Evolutionary conservation across 1,139 yeast genomes (phyloP), one percentile per base, ranked within the genome.

Genomic region (Blastobotrys proliferans): DNA sequence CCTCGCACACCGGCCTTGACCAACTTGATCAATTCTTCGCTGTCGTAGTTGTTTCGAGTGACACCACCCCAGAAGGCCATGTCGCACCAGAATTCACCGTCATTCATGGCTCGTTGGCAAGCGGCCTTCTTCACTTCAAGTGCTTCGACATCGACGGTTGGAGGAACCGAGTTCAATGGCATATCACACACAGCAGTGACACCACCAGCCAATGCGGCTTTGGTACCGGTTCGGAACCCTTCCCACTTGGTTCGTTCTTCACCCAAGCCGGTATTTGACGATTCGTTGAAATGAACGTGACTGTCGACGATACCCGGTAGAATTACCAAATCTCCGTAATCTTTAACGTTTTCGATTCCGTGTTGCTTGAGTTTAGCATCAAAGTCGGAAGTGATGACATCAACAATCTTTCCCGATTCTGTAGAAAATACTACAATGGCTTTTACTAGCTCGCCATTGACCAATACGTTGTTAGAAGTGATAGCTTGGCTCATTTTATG

Each of bases 231-330:
- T 37, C 80, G 94, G 61, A 88, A 88, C 1, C 96, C 97, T 66
- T 88, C 97, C 96, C 96, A 88, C 49, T 85, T 94, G 0, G 95
- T 87, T 54, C 96, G 69, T 3, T 96, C 96, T n/a, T n/a, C n/a
- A n/a, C n/a, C n/a, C n/a, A n/a, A n/a, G n/a, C n/a, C n/a, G n/a
- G n/a, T n/a, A n/a, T n/a, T n/a, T n/a, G n/a, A n/a, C 0, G 97
- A 97, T 64, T 88, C 97, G 62, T 88, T 88, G 55, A 88, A 69
- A 60, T 88, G 97, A 25, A 88, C 97, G 62, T 90, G 97, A 8
- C 95, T 76, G 59, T 90, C 97, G 1, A 90, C 95, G 30, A 90
- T 70, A 0, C 97, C 97, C 0, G 97, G 97, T 70, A 90, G 70
- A 10, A 90, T 73, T 22, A 76, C 76, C 20, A 71, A 63, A 0